Conservation (phyloP, 257 asterid species). For the Solanum bulbocastanum region DNA sequence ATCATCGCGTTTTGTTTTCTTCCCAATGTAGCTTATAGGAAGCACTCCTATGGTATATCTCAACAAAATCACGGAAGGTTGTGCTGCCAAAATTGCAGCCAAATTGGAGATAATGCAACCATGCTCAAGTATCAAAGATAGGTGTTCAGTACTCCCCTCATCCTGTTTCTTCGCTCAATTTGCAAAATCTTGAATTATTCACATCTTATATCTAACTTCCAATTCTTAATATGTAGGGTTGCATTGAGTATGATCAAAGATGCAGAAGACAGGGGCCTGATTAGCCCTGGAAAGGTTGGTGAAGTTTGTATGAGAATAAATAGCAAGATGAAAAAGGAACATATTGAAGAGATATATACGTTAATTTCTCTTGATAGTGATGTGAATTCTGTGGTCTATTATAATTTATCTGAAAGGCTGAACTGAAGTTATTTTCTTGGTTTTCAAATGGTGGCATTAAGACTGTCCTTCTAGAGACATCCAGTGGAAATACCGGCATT, state of each 20-base stretch:
- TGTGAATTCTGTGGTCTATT: not conserved
- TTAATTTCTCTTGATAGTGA: too few relatives aligned
- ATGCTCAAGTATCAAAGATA: conserved; percentile 36
- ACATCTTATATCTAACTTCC: not conserved
- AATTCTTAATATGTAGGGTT: conserved; percentile 16
- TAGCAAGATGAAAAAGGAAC: not conserved
- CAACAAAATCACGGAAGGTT: conserved; percentile 29
- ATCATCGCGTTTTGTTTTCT: not conserved
- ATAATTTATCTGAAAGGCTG: not conserved
- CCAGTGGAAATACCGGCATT: conserved; percentile 40
- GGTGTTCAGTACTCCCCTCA: conserved; percentile 1
- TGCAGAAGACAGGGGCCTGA: conserved; percentile 43
- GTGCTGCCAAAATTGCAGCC: conserved; percentile 28
- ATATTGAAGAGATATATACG: too few relatives aligned
- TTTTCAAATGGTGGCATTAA: conserved; percentile 9
- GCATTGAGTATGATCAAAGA: conserved; percentile 35
- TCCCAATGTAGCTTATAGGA: conserved; percentile 17
- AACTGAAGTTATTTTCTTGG: not conserved
- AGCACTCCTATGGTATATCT: conserved; percentile 38
- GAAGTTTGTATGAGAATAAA: not conserved
- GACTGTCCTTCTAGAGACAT: conserved; percentile 30
- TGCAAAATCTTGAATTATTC: not conserved
- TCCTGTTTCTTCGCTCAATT: not conserved
- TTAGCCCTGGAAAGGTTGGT: conserved; percentile 36
- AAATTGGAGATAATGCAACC: conserved; percentile 39